phyloP scores from a whole-genome alignment of 2,329 filamentous ascomycete genomes.

The Grosmannia huntii region DNA sequence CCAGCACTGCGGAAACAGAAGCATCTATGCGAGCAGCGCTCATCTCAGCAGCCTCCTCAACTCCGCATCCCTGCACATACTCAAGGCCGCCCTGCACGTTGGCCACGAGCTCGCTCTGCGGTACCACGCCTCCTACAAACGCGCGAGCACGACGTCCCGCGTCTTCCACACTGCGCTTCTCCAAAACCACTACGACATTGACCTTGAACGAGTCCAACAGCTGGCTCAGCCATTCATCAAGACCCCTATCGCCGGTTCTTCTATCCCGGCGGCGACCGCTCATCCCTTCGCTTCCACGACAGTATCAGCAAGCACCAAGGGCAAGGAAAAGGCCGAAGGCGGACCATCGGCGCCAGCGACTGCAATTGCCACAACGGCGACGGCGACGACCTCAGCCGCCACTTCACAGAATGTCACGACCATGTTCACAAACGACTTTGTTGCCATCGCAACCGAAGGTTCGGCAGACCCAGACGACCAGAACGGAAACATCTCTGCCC shows the following conservation, averaged over 20 bases:
- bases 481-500: background rate
- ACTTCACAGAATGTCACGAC: slow-evolving; percentile 32
- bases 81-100: slow-evolving; percentile 68
- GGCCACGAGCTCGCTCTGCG: slow-evolving; percentile 79
- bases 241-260: slow-evolving; percentile 41
- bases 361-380: background rate
- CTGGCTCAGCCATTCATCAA: slow-evolving; percentile 74
- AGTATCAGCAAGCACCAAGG: slow-evolving; percentile 36
- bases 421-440: slow-evolving; percentile 74
- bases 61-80: slow-evolving; percentile 66
- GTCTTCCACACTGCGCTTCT: slow-evolving; percentile 62
- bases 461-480: slow-evolving; percentile 30
- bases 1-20: slow-evolving; percentile 92
- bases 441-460: slow-evolving; percentile 50
- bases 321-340: slow-evolving; percentile 54
- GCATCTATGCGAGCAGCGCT: slow-evolving; percentile 86
- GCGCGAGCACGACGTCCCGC: slow-evolving; percentile 50
- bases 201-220: slow-evolving; percentile 70
- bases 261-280: slow-evolving; percentile 4
- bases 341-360: slow-evolving; percentile 12
- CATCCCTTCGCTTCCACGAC: slow-evolving; percentile 1
- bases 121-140: slow-evolving; percentile 80
- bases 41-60: slow-evolving; percentile 83
- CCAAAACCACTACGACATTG: slow-evolving; percentile 72
- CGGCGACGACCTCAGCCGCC: background rate